Evolutionary conservation across 2,329 filamentous ascomycete genomes (phyloP).

Genomic region (Xylariaceae sp.): DNA sequence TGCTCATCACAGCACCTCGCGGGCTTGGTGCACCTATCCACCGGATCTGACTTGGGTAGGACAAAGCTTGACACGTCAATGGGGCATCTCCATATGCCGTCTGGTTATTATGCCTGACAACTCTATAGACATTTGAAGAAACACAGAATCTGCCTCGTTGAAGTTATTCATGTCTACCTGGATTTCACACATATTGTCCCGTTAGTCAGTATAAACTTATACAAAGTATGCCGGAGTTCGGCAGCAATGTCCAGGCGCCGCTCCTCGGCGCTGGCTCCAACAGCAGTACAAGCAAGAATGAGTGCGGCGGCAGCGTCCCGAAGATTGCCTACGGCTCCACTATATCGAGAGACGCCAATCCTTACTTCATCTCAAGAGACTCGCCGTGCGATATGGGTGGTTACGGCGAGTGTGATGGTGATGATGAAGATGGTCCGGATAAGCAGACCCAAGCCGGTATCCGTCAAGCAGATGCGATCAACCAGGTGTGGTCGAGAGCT

Average conservation of each 20-base stretch:
- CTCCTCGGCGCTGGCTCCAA: slow-evolving; percentile 21
- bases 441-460: slow-evolving; percentile 28
- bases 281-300: slow-evolving; percentile 15
- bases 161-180: no score
- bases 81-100: no score
- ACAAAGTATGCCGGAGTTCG: slow-evolving; percentile 22
- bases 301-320: slow-evolving; percentile 9
- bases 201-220: slow-evolving; percentile 17
- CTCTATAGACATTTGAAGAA: no score
- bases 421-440: slow-evolving; percentile 7
- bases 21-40: background rate
- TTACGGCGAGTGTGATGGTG: slow-evolving; percentile 7
- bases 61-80: slow-evolving; percentile 18
- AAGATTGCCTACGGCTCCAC: slow-evolving; percentile 24
- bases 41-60: background rate
- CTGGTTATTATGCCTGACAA: no score
- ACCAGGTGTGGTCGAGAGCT: slow-evolving; percentile 35
- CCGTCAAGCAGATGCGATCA: slow-evolving; percentile 36
- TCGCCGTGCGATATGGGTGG: slow-evolving; percentile 5
- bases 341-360: slow-evolving; percentile 14
- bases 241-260: slow-evolving; percentile 19
- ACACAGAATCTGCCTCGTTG: no score
- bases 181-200: no score
- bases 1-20: no score
- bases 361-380: no score